Percentiles rank a stretch among this genome's conserved stretches.
These are phyloP conservation scores for Neurospora discreta DNA, from an alignment of 495 filamentous ascomycete species.

Conservation along the genomic window DNA sequence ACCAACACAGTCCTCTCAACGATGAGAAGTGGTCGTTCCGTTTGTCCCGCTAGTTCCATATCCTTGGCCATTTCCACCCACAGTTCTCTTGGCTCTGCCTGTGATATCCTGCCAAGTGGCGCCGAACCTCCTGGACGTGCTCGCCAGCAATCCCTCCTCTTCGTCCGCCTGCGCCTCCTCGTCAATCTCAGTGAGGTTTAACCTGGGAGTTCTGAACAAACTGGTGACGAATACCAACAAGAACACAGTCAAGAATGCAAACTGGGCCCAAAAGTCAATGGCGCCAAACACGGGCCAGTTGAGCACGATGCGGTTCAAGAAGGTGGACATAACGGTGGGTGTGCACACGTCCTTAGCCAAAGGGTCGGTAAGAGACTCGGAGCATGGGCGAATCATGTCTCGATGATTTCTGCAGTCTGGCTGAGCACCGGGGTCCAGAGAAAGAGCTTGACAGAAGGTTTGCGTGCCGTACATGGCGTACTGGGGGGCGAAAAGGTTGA, in stretches of 20 bases:
- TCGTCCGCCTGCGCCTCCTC: conserved; percentile 90
- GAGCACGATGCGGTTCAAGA: conserved; percentile 86
- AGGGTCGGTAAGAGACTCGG: conserved; percentile 54
- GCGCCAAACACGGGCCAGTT: conserved; percentile 96
- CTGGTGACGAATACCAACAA: conserved; percentile 63
- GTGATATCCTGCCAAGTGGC: conserved; percentile 86
- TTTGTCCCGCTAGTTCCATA: conserved; percentile 9
- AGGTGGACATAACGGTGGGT: conserved; percentile 78
- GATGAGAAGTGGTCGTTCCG: background rate
- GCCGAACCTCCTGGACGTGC: conserved; percentile 64
- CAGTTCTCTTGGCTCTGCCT: conserved; percentile 23
- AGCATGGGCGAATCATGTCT: conserved; percentile 67
- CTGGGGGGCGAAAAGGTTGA: conserved; percentile 86
- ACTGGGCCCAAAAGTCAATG: conserved; percentile 90
- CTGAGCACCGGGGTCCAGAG: conserved; percentile 43
- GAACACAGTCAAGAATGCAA: conserved; percentile 77
- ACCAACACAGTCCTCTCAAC: background rate
- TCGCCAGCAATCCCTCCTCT: conserved; percentile 81
- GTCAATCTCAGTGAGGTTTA: conserved; percentile 64
- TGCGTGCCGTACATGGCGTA: conserved; percentile 93
- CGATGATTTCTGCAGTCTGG: conserved; percentile 71
- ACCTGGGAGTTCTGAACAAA: conserved; percentile 65
- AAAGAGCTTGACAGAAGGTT: conserved; percentile 70
- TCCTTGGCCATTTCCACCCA: background rate
- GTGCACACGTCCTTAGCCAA: conserved; percentile 70